phyloP scores from a whole-genome alignment of 1,139 yeast species.

The Suhomyces kunorum region DNA sequence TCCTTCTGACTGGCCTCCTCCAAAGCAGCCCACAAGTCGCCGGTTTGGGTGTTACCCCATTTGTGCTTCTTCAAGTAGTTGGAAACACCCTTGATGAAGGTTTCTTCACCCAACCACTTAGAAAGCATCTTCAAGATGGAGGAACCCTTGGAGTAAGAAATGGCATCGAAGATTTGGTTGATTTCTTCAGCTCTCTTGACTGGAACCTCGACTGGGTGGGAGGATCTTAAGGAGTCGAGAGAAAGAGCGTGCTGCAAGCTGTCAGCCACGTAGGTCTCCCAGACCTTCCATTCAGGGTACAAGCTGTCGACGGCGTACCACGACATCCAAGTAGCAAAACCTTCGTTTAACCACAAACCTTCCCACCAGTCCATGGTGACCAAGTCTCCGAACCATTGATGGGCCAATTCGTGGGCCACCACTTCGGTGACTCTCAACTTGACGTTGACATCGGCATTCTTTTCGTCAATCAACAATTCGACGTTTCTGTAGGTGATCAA shows the following conservation, averaged over 20 bases:
- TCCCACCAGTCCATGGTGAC: conserved; percentile 70
- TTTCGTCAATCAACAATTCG: conserved; percentile 52
- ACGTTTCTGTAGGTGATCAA: conserved; percentile 56
- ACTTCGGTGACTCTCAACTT: conserved; percentile 58
- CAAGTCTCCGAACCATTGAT: conserved; percentile 65
- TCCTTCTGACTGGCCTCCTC: conserved; percentile 26
- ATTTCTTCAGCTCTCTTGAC: conserved; percentile 56
- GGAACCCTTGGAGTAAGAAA: conserved; percentile 38
- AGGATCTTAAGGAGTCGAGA: conserved; percentile 53
- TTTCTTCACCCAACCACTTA: conserved; percentile 28
- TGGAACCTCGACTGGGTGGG: conserved; percentile 62
- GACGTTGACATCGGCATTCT: conserved; percentile 44
- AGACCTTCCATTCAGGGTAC: conserved; percentile 60
- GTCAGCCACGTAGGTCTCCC: conserved; percentile 53
- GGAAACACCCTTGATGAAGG: conserved; percentile 30
- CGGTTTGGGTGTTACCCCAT: conserved; percentile 31
- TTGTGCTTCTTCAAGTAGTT: conserved; percentile 27
- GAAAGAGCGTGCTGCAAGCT: conserved; percentile 53
- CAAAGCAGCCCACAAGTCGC: conserved; percentile 30
- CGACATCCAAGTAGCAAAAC: conserved; percentile 71
- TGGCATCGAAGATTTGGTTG: conserved; percentile 58
- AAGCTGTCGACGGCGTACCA: conserved; percentile 69
- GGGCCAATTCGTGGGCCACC: conserved; percentile 63
- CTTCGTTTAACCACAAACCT: conserved; percentile 63
- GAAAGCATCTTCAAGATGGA: conserved; percentile 32